Evolutionary conservation across 2,329 filamentous ascomycete species (phyloP), one percentile per base, ranked within the genome.

Genomic region (Sclerotinia borealis): DNA sequence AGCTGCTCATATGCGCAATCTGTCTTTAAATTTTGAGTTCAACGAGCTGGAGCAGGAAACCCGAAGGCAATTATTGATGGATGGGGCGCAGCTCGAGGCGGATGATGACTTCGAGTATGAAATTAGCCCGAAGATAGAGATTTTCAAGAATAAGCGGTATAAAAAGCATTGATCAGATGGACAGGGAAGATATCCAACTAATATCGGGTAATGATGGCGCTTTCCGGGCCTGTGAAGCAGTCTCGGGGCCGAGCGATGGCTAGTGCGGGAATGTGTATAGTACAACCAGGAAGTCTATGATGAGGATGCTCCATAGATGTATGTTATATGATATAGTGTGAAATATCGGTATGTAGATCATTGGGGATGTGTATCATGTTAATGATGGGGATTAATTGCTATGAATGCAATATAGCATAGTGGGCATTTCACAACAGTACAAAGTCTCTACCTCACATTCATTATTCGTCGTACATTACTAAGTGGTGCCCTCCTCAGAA

Each of bases 91-190:
- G 29, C 37, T 61, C 8, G 48, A 61, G 34, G 36, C 49, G 17
- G 59, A 61, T 22, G 59, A 55, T 45, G 37, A 61, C 10, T 61
- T 54, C 3, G 59, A 61, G 10, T 61, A 61, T 25, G 59, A 61
- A 13, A 34, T 43, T 11, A 22, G 48, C 7, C 59, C 59, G 19
- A 61, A 45, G 6, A 41, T 61, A 34, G 25, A 56, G 2, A 45
- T 56, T 22, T 56, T 56, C 41, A 31, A 29, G 15, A 55, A 6
- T 4, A 55, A 17, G 54, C 39, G 27, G 29, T 13, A 34, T 25
- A 45, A 22, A 56, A 45, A 6, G 13, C 2, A 25, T 45, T 5
- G 7, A 17, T 22, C 39, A n/a, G 54, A 34, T 45, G 54, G 27
- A 22, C n/a, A n/a, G 1, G 11, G 54, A 3, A 56, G 4, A 34